Base-by-base conservation (phyloP, 176 grass and related monocot species). In the Poa annua region DNA sequence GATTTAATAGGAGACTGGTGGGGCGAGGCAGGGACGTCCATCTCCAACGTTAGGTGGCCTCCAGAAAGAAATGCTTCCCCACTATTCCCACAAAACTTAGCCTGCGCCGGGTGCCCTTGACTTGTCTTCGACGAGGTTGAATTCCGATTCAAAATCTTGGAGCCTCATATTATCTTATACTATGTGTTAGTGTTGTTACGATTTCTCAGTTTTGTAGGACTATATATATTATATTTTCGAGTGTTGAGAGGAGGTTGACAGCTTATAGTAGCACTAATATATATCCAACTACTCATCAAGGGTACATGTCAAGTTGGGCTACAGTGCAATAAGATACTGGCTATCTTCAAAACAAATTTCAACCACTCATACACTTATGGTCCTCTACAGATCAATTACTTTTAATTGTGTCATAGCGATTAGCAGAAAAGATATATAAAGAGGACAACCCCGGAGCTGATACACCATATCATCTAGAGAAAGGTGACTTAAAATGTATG, bases 1-100 rank as follows among this genome's bases (percentile, higher is more conserved):
- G 74, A 74, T 88, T 79, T 88, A 65, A 84, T 47, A 73, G 33
- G 47, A 36, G 56, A 55, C 36, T 48, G 54, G 65, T 55, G 17
- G 55, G 47, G 68, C 54, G 73, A 56, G 54, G 59, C 65, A 67
- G 47, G 61, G 38, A 82, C 65, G 63, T 87, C 79, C 62, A 66
- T 82, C 45, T 87, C 85, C 79, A 66, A 16, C 71, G 59, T 76
- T 87, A 32, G 8, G n/a, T 21, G 44, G 26, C 42, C 60, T 34
- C 34, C 59, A 34, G 42, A 65, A 50, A 50, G 26, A 38, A 67
- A 80, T 50, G 49, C 22, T 20, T 50, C 44, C 11, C 41, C 26
- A 54, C 55, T 64, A 8, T 21, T 63, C 47, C 70, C 51, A 51
- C 41, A 64, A 74, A 64, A 64, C 29, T 16, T 64, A 64, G 15